Base-by-base conservation (phyloP, 2,329 filamentous ascomycete species). In the Thielaviopsis populi region DNA sequence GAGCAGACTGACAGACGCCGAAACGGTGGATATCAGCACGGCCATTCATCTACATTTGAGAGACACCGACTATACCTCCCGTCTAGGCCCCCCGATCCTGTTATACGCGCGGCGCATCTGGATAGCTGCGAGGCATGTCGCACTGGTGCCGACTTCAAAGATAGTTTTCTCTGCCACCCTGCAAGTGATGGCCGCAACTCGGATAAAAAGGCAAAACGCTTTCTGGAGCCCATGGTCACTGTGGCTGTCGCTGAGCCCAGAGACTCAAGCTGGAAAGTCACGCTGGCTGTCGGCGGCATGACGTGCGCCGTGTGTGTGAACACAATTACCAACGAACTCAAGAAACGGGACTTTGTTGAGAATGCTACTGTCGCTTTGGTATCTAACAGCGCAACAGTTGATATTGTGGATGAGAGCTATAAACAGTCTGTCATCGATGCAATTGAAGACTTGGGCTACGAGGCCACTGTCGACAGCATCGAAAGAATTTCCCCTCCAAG, bases 221-320 rank as follows among this genome's bases (percentile, higher is more conserved):
- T 48, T 13, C 24, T 30, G 7, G 61, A 56, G 58, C 56, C 48
- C 5, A 66, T 68, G 54, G 61, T 48, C 19, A 59, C 59, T 17
- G 59, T 66, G 11, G 50, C 50, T 3, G 54, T 63, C 4, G 33
- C 61, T 1, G 66, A 65, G 17, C 59, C 63, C 1, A 37, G 56
- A 6, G 61, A 61, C 15, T 58, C 43, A 1, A 67, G 69, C n/a
- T 84, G 79, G 77, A 73, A 77, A 46, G 80, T 77, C 1, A 78
- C 75, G 0, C 67, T 84, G n/a, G 81, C 84, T 22, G 79, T 91
- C 48, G 82, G 79, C 33, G 87, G 87, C 62, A 89, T 91, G 86
- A 88, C 84, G 3, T 90, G 87, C 70, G 82, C 83, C 15, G 80
- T 85, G 13, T 91, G 87, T 69, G 79, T 79, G 62, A 85, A 84